These are phyloP conservation scores for Phytophthora fragariae DNA, from an alignment of 352 stramenopile genomes.

Conservation along the genomic window DNA sequence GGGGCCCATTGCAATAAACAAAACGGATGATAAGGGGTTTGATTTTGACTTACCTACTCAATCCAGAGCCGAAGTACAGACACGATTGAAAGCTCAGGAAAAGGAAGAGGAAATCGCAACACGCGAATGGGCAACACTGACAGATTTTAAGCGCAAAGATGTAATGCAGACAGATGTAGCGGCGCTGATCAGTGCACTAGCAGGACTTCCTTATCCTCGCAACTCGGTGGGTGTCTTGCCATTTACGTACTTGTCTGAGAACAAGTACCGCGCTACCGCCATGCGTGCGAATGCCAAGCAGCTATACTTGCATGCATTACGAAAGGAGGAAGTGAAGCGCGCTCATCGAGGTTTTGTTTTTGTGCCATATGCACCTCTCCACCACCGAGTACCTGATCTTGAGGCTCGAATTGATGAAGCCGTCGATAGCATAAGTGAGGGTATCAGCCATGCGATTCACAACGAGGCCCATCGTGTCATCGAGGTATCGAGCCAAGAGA, in stretches of 20 bases:
- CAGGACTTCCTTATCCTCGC: conserved; percentile 74
- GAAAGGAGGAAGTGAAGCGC: conserved; percentile 68
- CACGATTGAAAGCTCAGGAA: conserved; percentile 52
- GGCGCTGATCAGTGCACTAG: conserved; percentile 66
- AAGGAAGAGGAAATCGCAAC: conserved; percentile 51
- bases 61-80: conserved; percentile 56
- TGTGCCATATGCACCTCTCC: conserved; percentile 52
- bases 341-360: conserved; percentile 69
- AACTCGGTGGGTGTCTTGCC: conserved; percentile 84
- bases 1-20: conserved; percentile 23
- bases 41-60: conserved; percentile 73
- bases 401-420: conserved; percentile 37
- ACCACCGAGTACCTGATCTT: conserved; percentile 37
- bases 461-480: conserved; percentile 37
- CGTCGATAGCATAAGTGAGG: conserved; percentile 25
- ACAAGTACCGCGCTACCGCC: conserved; percentile 63
- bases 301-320: conserved; percentile 63
- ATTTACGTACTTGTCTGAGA: conserved; percentile 67
- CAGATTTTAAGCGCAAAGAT: conserved; percentile 64
- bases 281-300: conserved; percentile 79
- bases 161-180: conserved; percentile 88
- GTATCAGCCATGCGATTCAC: conserved; percentile 30
- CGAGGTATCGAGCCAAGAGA: conserved; percentile 61
- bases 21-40: conserved; percentile 32
- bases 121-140: conserved; percentile 55